A percentile compares a stretch with the other conserved stretches of the same genome.
Conservation (phyloP, 129 eudicot species). For the Saposhnikovia divaricata region DNA sequence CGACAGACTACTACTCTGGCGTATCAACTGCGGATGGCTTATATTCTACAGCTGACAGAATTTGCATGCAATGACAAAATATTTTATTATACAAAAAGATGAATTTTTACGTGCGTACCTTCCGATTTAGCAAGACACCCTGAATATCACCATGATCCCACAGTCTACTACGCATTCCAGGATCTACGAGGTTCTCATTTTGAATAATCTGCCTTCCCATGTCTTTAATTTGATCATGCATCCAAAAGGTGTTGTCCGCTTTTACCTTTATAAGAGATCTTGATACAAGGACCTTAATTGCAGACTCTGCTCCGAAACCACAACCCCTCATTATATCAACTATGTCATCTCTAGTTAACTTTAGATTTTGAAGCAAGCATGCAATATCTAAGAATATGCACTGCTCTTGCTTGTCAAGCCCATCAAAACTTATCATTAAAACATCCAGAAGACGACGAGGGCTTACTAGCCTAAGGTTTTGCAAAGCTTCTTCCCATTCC, state of each 20-base stretch:
- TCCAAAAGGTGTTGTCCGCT: slow-evolving; percentile 29
- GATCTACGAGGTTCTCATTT: slow-evolving; percentile 31
- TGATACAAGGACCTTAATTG: slow-evolving; percentile 27
- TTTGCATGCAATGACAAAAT: not conserved
- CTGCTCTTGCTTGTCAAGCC: slow-evolving; percentile 42
- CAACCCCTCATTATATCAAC: slow-evolving; percentile 36
- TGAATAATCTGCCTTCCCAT: slow-evolving; percentile 57
- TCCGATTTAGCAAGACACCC: slow-evolving; percentile 26
- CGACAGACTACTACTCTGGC: not conserved
- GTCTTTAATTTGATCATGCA: slow-evolving; percentile 57
- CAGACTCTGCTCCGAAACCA: slow-evolving; percentile 29
- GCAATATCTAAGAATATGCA: slow-evolving; percentile 57
- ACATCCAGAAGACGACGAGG: slow-evolving; percentile 20
- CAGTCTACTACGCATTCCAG: slow-evolving; percentile 50
- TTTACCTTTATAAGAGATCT: slow-evolving; percentile 37
- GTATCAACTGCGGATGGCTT: not conserved
- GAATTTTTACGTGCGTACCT: slow-evolving; percentile 20
- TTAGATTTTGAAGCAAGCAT: slow-evolving; percentile 35
- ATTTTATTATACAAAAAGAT: not conserved
- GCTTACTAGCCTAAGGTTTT: slow-evolving; percentile 14
- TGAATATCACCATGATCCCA: slow-evolving; percentile 38
- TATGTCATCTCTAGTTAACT: slow-evolving; percentile 38
- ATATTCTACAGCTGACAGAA: not conserved
- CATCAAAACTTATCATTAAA: slow-evolving; percentile 42
- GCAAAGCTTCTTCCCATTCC: slow-evolving; percentile 22